These are phyloP conservation scores for Rubroshorea leprosula DNA, from an alignment of 345 rosid genomes.

Conservation along the genomic window DNA sequence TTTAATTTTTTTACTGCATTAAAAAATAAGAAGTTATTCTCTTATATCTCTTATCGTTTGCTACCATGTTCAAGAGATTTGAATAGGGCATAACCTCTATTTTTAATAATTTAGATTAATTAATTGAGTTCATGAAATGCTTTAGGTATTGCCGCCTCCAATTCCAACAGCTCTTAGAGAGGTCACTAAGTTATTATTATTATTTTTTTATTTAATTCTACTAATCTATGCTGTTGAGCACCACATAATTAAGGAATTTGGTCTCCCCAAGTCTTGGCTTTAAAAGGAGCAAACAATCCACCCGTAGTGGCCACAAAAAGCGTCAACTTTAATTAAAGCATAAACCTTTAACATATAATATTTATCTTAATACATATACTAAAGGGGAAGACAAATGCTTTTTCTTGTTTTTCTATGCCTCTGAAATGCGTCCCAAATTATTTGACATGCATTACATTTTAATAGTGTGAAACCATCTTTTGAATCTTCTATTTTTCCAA, in stretches of 20 bases:
- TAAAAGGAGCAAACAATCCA: conserved; percentile 1
- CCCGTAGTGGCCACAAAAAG: conserved; percentile 11
- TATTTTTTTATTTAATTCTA: neutral
- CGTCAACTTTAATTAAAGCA: conserved; percentile 6
- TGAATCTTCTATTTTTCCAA: neutral
- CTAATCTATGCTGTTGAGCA: neutral
- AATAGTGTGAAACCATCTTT: neutral
- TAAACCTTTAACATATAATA: conserved; percentile 6
- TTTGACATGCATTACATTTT: no score
- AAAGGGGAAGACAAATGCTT: neutral
- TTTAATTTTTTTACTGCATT: no score
- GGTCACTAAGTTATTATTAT: neutral
- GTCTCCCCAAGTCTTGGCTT: conserved; percentile 3
- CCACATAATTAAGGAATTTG: neutral
- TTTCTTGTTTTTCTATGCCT: conserved; percentile 5
- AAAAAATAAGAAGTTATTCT: no score
- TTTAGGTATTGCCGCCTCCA: conserved; percentile 7
- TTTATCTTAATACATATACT: neutral
- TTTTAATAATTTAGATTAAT: no score
- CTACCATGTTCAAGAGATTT: no score
- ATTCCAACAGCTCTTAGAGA: conserved; percentile 6
- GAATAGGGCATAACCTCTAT: no score
- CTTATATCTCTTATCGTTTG: no score
- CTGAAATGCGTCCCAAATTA: conserved; percentile 14
- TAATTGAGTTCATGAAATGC: neutral